A percentile compares a stretch with the other conserved stretches of the same genome.
Evolutionary conservation across 345 rosid genomes (phyloP).

Genomic region (Jatropha curcas): DNA sequence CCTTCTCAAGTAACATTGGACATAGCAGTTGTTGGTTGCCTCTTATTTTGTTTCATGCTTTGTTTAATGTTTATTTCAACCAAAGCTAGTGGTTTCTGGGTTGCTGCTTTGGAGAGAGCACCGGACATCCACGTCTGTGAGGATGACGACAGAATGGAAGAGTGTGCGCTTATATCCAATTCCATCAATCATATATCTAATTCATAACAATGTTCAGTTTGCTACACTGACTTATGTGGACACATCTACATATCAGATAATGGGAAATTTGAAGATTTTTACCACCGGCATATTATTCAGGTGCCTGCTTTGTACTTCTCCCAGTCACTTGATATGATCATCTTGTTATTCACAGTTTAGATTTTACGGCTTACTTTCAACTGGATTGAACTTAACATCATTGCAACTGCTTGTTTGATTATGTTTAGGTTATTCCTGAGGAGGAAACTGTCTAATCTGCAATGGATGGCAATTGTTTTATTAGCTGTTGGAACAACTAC

Average conservation of each 20-base stretch:
- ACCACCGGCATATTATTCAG: constrained; percentile 89
- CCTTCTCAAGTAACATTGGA: background rate
- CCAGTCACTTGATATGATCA: background rate
- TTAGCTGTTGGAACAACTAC: constrained; percentile 92
- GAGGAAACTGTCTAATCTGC: constrained; percentile 69
- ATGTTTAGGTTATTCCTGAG: constrained; percentile 56
- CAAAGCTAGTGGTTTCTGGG: constrained; percentile 78
- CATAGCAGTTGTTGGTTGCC: background rate
- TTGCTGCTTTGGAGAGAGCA: constrained; percentile 77
- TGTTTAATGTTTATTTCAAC: background rate
- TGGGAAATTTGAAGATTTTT: constrained; percentile 98
- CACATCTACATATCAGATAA: constrained; percentile 92
- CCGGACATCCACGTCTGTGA: constrained; percentile 39
- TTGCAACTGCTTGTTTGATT: background rate
- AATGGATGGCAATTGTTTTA: constrained; percentile 86
- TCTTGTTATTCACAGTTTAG: background rate
- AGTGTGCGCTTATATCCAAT: constrained; percentile 76
- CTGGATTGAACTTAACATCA: too few species aligned
- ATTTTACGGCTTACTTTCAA: too few species aligned
- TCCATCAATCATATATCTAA: constrained; percentile 80
- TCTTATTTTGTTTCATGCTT: background rate
- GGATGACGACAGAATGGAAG: constrained; percentile 89
- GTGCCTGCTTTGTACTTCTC: constrained; percentile 32
- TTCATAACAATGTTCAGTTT: constrained; percentile 94
- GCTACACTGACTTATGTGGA: constrained; percentile 89